Evolutionary conservation across 768 basidiomycete species (phyloP), one percentile per base, ranked within the genome.

Genomic region (Mrakia blollopis): DNA sequence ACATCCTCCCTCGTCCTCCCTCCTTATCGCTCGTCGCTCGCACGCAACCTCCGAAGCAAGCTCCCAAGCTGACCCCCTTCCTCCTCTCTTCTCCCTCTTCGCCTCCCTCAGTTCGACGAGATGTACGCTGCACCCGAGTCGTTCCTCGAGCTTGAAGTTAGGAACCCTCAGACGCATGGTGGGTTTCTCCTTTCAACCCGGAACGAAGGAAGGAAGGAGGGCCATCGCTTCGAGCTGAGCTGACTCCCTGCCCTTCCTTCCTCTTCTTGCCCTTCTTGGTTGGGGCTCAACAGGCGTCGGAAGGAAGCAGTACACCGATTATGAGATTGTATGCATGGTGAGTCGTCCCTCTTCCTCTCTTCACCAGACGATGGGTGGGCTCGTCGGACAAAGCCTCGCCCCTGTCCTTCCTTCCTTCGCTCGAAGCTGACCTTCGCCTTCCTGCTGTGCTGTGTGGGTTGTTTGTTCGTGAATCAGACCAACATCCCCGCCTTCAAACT

Each of bases 401-500:
- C 30, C 28, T 18, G n/a, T 47, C 61, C 61, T 41, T 62, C 23
- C 57, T 74, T 32, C 37, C 23, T 63, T 50, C 57, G 35, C 16
- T 25, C 54, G 35, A 32, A 25, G 3, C 65, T 44, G 3, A 44
- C 28, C 6, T 23, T 35, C 1, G 28, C n/a, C 63, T 25, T 79
- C 44, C 54, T 67, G 9, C 18, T 18, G 41, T n/a, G n/a, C n/a
- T n/a, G n/a, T n/a, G 8, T 52, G 39, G 39, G 39, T 30, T 52
- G 28, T 62, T 61, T 35, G 18, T 23, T 30, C 30, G 8, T 6
- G 47, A 74, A 71, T 2, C 80, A 97, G 94, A 98, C 97, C 80
- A 98, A 98, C 85, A 99, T 98, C 80, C 97, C 95, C 47, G 96
- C 96, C 0, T 99, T 99, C 87, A 97, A 98, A 83, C 88, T 98